phyloP scores from a whole-genome alignment of 169 alveolate species.

The Cryptosporidium sp. region DNA sequence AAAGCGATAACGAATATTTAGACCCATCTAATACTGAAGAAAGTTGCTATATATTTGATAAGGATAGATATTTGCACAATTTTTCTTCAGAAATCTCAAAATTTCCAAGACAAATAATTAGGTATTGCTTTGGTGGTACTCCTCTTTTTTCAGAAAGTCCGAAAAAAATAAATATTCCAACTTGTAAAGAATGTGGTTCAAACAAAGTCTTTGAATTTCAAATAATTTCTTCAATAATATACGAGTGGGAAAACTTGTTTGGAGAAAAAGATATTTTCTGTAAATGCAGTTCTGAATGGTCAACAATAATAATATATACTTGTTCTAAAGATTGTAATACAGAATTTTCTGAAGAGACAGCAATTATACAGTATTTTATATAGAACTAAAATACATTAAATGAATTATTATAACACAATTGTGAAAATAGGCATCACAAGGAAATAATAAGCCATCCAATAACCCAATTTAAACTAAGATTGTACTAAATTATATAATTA shows the following conservation, averaged over 20 bases:
- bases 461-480: too few species aligned
- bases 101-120: constrained; percentile 54
- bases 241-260: constrained; percentile 38
- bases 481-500: too few species aligned
- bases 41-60: constrained; percentile 29
- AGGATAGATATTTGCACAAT: constrained; percentile 27
- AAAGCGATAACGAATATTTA: constrained; percentile 17
- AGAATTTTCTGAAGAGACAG: constrained; percentile 22
- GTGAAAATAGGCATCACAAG: background rate
- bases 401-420: background rate
- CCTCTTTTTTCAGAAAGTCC: constrained; percentile 31
- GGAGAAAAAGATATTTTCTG: constrained; percentile 20
- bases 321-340: constrained; percentile 51
- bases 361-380: constrained; percentile 14
- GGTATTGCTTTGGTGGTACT: constrained; percentile 65
- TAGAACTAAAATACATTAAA: background rate
- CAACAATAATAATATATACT: constrained; percentile 48
- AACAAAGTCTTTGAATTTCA: constrained; percentile 46
- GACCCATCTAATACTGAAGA: constrained; percentile 42
- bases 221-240: constrained; percentile 36
- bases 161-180: constrained; percentile 8
- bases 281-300: constrained; percentile 41
- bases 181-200: constrained; percentile 41
- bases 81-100: constrained; percentile 35
- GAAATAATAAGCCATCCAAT: too few species aligned